phyloP scores from a whole-genome alignment of 441 rosid species.

The Pelargonium australe region DNA sequence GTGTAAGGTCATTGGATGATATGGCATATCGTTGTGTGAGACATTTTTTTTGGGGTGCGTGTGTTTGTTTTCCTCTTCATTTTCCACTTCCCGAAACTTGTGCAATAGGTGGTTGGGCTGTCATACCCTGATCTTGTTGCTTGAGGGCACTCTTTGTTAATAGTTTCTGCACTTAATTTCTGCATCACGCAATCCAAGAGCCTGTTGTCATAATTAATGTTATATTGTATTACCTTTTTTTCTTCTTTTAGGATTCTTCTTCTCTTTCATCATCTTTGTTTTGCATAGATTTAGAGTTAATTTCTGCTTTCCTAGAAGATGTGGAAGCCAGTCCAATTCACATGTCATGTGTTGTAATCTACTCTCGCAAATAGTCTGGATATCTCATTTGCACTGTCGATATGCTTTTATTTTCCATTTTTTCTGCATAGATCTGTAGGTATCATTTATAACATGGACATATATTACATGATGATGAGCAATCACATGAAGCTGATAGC shows the following conservation, averaged over 20 bases:
- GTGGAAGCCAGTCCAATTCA: background rate
- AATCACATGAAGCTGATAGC: slow-evolving; percentile 17
- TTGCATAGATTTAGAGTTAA: background rate
- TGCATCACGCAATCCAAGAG: slow-evolving; percentile 10
- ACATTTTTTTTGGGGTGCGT: background rate
- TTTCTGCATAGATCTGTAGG: background rate
- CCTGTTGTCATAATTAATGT: background rate
- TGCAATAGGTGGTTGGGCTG: slow-evolving; percentile 4
- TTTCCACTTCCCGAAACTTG: background rate
- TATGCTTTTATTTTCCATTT: background rate
- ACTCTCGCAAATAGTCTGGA: background rate
- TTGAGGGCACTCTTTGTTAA: background rate
- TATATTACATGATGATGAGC: slow-evolving; percentile 12
- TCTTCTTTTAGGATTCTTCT: background rate
- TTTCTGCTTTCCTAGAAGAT: background rate
- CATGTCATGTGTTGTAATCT: slow-evolving; percentile 3
- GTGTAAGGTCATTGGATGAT: background rate
- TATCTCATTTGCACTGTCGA: background rate
- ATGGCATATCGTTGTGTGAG: background rate
- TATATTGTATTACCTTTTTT: background rate
- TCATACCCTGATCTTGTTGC: background rate
- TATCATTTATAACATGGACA: slow-evolving; percentile 1
- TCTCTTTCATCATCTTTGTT: background rate
- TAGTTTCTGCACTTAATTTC: background rate
- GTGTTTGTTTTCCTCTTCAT: background rate